Percentiles rank a stretch among this genome's conserved stretches.
These are phyloP conservation scores for Globisporangium cystogenes DNA, from an alignment of 352 stramenopile species.

Conservation along the genomic window DNA sequence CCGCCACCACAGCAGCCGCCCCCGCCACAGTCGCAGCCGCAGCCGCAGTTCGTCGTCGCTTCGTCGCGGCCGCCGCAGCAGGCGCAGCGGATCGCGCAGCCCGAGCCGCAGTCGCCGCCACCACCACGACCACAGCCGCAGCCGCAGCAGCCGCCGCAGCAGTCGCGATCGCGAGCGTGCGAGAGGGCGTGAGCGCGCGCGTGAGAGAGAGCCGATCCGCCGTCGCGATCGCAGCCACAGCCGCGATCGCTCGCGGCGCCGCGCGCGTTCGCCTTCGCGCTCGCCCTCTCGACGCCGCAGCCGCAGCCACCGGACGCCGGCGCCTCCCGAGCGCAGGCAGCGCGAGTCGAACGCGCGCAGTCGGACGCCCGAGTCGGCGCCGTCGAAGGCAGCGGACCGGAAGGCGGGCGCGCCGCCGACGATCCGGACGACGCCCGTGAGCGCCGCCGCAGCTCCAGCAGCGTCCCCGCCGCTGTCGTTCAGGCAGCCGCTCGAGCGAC, in stretches of 20 bases:
- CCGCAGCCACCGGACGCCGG: no score
- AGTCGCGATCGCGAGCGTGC: constrained; percentile 15
- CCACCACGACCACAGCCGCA: no score
- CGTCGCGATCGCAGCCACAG: not conserved
- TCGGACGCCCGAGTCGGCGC: no score
- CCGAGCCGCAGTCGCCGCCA: constrained; percentile 4
- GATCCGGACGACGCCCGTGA: no score
- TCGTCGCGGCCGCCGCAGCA: not conserved
- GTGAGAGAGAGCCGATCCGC: constrained; percentile 8
- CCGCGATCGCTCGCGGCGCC: not conserved
- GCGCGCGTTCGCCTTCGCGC: not conserved
- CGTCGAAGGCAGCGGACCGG: no score
- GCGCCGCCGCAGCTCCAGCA: no score
- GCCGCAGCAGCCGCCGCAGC: constrained; percentile 10
- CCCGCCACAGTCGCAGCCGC: constrained; percentile 13
- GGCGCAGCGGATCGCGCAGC: not conserved
- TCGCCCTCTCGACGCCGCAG: not conserved
- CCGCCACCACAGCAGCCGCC: constrained; percentile 1
- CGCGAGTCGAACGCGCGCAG: no score
- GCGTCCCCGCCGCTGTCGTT: no score
- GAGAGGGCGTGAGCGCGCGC: constrained; percentile 7
- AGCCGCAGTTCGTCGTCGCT: constrained; percentile 13
- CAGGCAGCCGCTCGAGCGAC: not conserved
- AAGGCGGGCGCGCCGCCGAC: no score
- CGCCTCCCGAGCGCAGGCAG: no score